A percentile compares a stretch with the other conserved stretches of the same genome.
Evolutionary conservation across 345 rosid genomes (phyloP).

Genomic region (Kandelia obovata): DNA sequence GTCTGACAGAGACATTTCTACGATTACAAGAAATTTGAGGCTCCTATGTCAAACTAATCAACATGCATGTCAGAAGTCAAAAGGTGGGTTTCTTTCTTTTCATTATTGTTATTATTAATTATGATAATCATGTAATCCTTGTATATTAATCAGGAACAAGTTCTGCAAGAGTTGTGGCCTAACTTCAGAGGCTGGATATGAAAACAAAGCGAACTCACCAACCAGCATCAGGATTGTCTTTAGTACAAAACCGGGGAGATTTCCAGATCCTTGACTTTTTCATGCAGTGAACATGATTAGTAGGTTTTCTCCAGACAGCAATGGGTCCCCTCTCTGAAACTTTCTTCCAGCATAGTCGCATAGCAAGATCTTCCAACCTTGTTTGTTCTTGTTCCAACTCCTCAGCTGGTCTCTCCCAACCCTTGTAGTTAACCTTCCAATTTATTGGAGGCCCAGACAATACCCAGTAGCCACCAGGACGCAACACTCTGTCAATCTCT

Average conservation of each 20-base stretch:
- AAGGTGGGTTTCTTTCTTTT: not conserved
- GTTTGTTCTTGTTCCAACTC: slow-evolving; percentile 49
- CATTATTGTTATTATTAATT: too few species aligned
- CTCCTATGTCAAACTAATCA: too few species aligned
- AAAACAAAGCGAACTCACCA: slow-evolving; percentile 40
- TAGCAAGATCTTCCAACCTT: slow-evolving; percentile 47
- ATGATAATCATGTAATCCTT: not conserved
- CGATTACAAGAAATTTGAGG: not conserved
- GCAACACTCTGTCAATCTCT: slow-evolving; percentile 67
- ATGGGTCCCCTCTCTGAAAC: slow-evolving; percentile 44
- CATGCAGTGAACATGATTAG: slow-evolving; percentile 52
- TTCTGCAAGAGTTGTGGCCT: not conserved
- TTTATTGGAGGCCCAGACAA: slow-evolving; percentile 69
- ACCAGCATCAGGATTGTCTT: slow-evolving; percentile 41
- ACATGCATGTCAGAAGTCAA: not conserved
- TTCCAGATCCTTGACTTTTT: slow-evolving; percentile 32
- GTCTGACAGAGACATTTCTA: not conserved
- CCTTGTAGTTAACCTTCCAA: slow-evolving; percentile 40
- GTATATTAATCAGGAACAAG: not conserved
- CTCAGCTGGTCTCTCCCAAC: slow-evolving; percentile 39
- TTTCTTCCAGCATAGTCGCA: slow-evolving; percentile 66
- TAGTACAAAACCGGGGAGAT: slow-evolving; percentile 39
- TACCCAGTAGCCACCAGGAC: slow-evolving; percentile 69
- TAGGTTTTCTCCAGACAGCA: slow-evolving; percentile 68
- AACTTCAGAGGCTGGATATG: slow-evolving; percentile 1